Evolutionary conservation across 1,284 basidiomycete genomes (phyloP).

Genomic region (Boletellus dicymbophilus): DNA sequence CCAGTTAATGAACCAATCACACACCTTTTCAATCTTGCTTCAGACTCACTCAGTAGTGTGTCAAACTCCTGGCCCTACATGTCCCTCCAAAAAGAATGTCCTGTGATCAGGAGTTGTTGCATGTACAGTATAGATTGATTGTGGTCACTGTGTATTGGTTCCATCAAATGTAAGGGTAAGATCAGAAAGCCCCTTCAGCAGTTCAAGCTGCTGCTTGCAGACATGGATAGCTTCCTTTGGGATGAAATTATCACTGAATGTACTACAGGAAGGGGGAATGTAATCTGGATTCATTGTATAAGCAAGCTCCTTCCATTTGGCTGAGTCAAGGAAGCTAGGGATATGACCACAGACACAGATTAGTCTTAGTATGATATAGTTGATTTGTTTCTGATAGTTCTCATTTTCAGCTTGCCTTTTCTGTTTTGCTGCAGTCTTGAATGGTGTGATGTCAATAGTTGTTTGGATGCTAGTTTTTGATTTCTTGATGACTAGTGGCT

Average conservation of each 20-base stretch:
- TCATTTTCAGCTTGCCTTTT: background rate
- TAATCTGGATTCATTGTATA: background rate
- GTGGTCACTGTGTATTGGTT: background rate
- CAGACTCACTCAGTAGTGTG: background rate
- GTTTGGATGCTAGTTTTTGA: too few relatives aligned
- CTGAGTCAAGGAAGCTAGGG: background rate
- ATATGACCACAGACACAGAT: background rate
- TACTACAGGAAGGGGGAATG: background rate
- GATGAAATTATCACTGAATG: background rate
- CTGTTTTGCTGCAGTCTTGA: background rate
- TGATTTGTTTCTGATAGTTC: background rate
- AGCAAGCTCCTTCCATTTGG: background rate
- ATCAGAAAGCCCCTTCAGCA: background rate
- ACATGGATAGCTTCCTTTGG: background rate
- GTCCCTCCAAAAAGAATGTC: background rate
- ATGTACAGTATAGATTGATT: constrained; percentile 2
- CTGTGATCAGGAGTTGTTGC: background rate
- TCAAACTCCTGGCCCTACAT: background rate
- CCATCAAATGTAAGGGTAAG: constrained; percentile 5
- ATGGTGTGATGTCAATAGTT: too few relatives aligned
- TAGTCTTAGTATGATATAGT: background rate
- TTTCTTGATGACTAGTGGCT: too few relatives aligned
- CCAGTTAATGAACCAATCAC: too few relatives aligned
- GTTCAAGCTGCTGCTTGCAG: background rate
- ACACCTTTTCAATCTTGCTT: background rate